Conservation (phyloP, 2,329 filamentous ascomycete species). For the Camptophora hylomeconis region DNA sequence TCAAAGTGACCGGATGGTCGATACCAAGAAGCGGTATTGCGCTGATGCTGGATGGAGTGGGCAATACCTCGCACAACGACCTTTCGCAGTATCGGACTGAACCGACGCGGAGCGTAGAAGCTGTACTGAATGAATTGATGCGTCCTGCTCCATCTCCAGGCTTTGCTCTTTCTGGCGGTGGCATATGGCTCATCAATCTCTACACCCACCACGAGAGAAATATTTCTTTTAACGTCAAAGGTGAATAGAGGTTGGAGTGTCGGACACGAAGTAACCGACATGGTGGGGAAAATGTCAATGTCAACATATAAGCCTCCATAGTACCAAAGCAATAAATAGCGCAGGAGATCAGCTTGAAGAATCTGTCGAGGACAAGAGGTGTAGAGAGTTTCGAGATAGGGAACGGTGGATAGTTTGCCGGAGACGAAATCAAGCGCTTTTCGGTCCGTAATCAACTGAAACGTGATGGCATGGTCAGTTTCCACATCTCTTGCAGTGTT, state of each 20-base stretch:
- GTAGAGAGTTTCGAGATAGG: too few species aligned
- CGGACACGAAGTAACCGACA: slow-evolving; percentile 20
- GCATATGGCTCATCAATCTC: slow-evolving; percentile 26
- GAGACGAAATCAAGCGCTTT: too few species aligned
- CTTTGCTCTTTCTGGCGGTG: slow-evolving; percentile 19
- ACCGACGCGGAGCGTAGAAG: too few species aligned
- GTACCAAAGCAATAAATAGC: slow-evolving; percentile 23
- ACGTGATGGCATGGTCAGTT: too few species aligned
- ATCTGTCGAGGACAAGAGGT: too few species aligned
- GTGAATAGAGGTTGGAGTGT: slow-evolving; percentile 10
- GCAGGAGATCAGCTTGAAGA: slow-evolving; percentile 1
- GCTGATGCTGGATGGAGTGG: slow-evolving; percentile 19
- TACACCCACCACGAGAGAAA: slow-evolving; percentile 23
- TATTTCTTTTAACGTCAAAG: slow-evolving; percentile 10
- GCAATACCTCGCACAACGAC: slow-evolving; percentile 21
- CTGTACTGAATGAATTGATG: slow-evolving; percentile 25
- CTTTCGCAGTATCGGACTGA: slow-evolving; percentile 22
- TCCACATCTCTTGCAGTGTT: too few species aligned
- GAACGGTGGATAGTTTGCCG: too few species aligned
- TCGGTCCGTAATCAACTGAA: too few species aligned
- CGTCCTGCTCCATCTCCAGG: slow-evolving; percentile 24
- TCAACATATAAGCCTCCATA: slow-evolving; percentile 26
- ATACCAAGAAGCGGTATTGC: slow-evolving; percentile 1
- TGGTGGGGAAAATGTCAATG: slow-evolving; percentile 20
- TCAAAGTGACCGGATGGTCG: slow-evolving; percentile 2